Conservation (phyloP, 257 asterid genomes). For the Solanum chilense region DNA sequence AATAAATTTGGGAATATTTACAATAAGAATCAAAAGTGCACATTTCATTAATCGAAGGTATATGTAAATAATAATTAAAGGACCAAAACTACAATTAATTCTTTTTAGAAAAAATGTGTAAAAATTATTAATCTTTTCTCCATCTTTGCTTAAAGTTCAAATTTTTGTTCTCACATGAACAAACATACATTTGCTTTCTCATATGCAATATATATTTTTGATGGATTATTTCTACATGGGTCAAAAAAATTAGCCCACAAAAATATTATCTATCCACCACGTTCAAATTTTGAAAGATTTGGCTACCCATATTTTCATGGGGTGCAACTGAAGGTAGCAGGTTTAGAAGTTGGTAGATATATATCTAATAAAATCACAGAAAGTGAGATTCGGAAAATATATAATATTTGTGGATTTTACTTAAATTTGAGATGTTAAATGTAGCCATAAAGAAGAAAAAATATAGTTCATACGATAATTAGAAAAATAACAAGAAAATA, state of each 20-base stretch:
- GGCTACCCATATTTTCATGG: neutral
- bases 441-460: neutral
- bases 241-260: neutral
- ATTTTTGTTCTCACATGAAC: neutral
- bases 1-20: neutral
- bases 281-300: neutral
- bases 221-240: neutral
- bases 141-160: neutral
- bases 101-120: neutral
- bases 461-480: neutral
- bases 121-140: no score
- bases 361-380: neutral
- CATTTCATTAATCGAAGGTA: neutral
- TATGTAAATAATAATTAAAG: neutral
- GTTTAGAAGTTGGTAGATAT: neutral
- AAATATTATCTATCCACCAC: neutral
- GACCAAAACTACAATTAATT: neutral
- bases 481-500: no score
- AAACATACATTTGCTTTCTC: neutral
- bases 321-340: neutral
- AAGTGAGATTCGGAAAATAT: neutral
- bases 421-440: neutral
- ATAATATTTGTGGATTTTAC: no score
- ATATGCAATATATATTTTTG: neutral
- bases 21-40: neutral